Evolutionary conservation across 331 rosid genomes (phyloP).

Genomic region (Cydonia oblonga): DNA sequence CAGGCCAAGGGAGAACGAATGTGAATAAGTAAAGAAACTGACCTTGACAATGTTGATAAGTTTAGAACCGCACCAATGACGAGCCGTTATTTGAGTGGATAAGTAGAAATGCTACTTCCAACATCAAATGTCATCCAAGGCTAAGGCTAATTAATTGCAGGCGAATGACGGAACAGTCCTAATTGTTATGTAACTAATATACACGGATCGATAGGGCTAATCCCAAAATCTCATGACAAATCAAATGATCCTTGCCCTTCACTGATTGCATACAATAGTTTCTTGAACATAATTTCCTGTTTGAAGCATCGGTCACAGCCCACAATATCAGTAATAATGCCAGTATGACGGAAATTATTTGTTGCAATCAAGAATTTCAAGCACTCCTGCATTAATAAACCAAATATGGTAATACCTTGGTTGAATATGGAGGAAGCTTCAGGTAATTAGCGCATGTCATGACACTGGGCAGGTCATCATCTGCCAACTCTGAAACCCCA

Average conservation of each 20-base stretch:
- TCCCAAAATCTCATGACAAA: slow-evolving; percentile 68
- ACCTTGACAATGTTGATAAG: slow-evolving; percentile 38
- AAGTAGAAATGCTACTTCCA: slow-evolving; percentile 31
- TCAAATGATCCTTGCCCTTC: slow-evolving; percentile 99
- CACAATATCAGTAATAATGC: not conserved
- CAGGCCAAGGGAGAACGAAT: not conserved
- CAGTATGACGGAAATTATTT: not conserved
- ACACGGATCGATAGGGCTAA: slow-evolving; percentile 38
- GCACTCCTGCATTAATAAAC: not conserved
- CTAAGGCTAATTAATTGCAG: slow-evolving; percentile 4
- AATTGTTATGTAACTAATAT: slow-evolving; percentile 44
- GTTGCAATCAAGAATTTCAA: too few relatives aligned
- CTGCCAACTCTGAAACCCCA: slow-evolving; percentile 73
- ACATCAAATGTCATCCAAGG: slow-evolving; percentile 34
- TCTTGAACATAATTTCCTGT: slow-evolving; percentile 95
- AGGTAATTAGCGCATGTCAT: slow-evolving; percentile 99
- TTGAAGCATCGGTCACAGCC: slow-evolving; percentile 9
- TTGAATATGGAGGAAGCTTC: slow-evolving; percentile 98
- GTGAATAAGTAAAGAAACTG: slow-evolving; percentile 2
- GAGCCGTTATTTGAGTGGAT: slow-evolving; percentile 41
- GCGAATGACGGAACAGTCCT: slow-evolving; percentile 3
- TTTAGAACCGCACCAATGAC: slow-evolving; percentile 21
- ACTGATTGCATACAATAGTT: slow-evolving; percentile 84
- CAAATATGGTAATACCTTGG: slow-evolving; percentile 45
- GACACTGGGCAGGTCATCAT: slow-evolving; percentile 96